Evolutionary conservation across 495 filamentous ascomycete genomes (phyloP).

Genomic region (Amniculicola lignicola): DNA sequence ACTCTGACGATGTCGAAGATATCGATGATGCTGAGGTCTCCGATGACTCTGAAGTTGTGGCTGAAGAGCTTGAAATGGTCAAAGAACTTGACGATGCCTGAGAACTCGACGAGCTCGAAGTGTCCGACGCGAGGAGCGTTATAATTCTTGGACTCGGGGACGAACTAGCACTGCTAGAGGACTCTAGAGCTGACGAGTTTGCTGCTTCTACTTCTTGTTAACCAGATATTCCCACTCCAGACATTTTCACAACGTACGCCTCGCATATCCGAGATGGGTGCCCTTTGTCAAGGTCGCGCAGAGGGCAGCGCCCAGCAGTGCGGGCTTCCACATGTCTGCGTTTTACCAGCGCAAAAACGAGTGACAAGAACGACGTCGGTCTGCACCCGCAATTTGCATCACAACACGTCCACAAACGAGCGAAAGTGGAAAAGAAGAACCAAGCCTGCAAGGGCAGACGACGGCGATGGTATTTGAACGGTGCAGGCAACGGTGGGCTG

Average conservation of each 20-base stretch:
- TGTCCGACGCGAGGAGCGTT: too few species aligned
- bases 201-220: background rate
- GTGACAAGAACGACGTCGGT: background rate
- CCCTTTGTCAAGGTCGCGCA: slow-evolving; percentile 2
- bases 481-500: background rate
- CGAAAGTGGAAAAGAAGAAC: slow-evolving; percentile 8
- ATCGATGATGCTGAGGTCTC: background rate
- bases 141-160: too few species aligned
- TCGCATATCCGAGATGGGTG: background rate
- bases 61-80: background rate
- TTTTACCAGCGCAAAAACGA: slow-evolving; percentile 6
- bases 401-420: background rate
- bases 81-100: slow-evolving; percentile 3
- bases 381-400: background rate
- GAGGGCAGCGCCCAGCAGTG: slow-evolving; percentile 6
- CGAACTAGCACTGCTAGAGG: too few species aligned
- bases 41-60: background rate
- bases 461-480: slow-evolving; percentile 2
- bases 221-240: too few species aligned
- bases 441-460: background rate
- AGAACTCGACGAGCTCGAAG: slow-evolving; percentile 2
- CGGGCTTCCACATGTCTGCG: slow-evolving; percentile 2
- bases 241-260: too few species aligned
- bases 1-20: background rate
- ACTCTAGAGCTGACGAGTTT: too few species aligned